Base-by-base conservation (phyloP, 805 yeast genomes). In the Candida peoriensis region DNA sequence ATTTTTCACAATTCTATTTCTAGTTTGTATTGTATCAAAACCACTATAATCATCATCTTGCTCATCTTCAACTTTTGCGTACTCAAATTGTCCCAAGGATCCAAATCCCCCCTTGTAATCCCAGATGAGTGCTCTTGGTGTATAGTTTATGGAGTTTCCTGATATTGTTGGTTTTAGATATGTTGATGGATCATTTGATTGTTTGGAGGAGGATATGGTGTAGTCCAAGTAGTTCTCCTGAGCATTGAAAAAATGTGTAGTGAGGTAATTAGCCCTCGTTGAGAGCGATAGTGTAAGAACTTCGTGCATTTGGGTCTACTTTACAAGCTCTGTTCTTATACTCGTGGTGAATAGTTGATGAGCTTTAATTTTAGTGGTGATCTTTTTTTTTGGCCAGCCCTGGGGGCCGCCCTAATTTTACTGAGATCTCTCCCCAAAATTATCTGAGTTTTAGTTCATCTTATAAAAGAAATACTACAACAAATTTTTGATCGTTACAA, bases 81-180 rank as follows among this genome's bases (percentile, higher is more conserved):
- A 77, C 36, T 77, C 81, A 49, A 58, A 70, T 37, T 66, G 68
- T 2, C 74, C 71, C 29, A 85, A 56, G 1, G 86, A 63, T 0
- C 97, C 96, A 50, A 69, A 73, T 0, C 96, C 96, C 32, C 82
- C 80, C 15, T 69, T 63, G 30, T 78, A 70, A 42, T 93, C 97
- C 80, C 89, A 86, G n/a, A 87, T 48, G 23, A 87, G 48, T 0
- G 84, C 75, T 36, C 97, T 61, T 1, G 98, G 97, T n/a, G 81
- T 68, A 52, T 76, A 86, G n/a, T 77, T 72, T 1, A 72, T 70
- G 0, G 74, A 58, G 8, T 66, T 57, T 28, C 64, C 42, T 3
- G 43, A 37, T 2, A 61, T 45, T 1, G 68, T 67, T 5, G 72
- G 61, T 25, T 65, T 60, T 42, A 78, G 66, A 40, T 68, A 68